Base-by-base conservation (phyloP, 129 eudicot species). In the Flaveria linearis region DNA sequence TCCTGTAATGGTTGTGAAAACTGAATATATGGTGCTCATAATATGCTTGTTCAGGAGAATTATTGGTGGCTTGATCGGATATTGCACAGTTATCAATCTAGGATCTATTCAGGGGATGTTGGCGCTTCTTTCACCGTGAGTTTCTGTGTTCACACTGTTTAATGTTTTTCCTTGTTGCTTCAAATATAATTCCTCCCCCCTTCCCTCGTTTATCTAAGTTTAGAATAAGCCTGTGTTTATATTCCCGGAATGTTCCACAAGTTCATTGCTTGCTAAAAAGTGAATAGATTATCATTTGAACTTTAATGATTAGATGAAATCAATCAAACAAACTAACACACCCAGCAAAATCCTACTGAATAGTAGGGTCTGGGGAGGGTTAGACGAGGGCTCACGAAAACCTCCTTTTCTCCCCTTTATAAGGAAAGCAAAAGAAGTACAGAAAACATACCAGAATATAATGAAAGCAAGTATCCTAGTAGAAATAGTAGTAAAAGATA, bases 1-100 rank as follows among this genome's bases (percentile, higher is more conserved):
- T 41, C 22, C 68, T 9, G 13, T 67, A 67, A 50, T 51, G 12
- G 11, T 9, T 20, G 45, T 50, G 77, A 47, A 23, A 69, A 36
- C 14, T 69, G 71, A 68, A 71, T 55, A 70, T 64, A 30, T 0
- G 22, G 71, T 28, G 25, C 82, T 78, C 69, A 69, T 70, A 46
- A 58, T 45, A 9, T 74, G 72, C 66, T 69, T 76, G 67, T 76
- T 76, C 88, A 93, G 98, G 98, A 90, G 82, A 93, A 93, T 72
- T 85, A 86, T 67, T 86, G 90, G 78, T 93, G 97, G 96, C 87
- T 93, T 62, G 96, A 88, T 72, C 88, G 88, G 81, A 88, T 93
- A 77, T 80, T 90, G 65, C 88, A 87, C 49, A 81, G 98, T 81
- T 93, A 93, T 77, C 98, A 88, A 73, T 90, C 98, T 36, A 87